Evolutionary conservation across 2,329 filamentous ascomycete species (phyloP).

Genomic region (Paraphaeosphaeria minitans): DNA sequence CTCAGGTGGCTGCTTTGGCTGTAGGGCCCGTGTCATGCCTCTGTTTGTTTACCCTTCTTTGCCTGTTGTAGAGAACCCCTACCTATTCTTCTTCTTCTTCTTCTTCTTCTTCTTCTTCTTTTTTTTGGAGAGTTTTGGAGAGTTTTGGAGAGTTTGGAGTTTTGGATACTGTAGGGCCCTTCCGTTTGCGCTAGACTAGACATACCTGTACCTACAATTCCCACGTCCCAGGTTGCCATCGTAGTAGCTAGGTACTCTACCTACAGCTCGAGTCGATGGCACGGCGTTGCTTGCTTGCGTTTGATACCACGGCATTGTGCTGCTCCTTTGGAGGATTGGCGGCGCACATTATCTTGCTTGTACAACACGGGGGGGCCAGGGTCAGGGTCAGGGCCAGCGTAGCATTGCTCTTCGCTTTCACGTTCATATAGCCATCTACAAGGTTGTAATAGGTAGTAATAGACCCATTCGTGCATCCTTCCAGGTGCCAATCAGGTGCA

Average conservation of each 20-base stretch:
- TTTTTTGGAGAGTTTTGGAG: no score
- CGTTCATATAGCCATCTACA: background rate
- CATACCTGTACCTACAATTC: no score
- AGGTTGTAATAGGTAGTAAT: background rate
- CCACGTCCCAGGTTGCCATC: background rate
- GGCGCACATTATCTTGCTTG: background rate
- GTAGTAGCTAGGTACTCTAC: no score
- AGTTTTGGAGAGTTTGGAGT: no score
- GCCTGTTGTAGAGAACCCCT: no score
- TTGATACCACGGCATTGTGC: background rate
- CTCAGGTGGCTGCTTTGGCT: conserved; percentile 83
- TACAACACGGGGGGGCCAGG: background rate
- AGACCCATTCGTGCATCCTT: background rate
- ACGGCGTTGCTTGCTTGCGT: background rate
- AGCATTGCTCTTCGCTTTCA: background rate
- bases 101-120: no score
- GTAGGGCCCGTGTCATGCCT: no score
- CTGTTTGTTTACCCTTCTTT: no score
- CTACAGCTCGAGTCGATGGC: background rate
- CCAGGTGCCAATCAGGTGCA: background rate
- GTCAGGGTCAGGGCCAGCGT: no score
- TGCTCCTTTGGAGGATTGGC: background rate
- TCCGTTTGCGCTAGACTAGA: no score
- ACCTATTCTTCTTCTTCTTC: no score
- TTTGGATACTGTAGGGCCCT: background rate